Percentiles rank a stretch among this genome's conserved stretches.
These are phyloP conservation scores for Suillus hirtellus DNA, from an alignment of 768 basidiomycete species.

Conservation along the genomic window DNA sequence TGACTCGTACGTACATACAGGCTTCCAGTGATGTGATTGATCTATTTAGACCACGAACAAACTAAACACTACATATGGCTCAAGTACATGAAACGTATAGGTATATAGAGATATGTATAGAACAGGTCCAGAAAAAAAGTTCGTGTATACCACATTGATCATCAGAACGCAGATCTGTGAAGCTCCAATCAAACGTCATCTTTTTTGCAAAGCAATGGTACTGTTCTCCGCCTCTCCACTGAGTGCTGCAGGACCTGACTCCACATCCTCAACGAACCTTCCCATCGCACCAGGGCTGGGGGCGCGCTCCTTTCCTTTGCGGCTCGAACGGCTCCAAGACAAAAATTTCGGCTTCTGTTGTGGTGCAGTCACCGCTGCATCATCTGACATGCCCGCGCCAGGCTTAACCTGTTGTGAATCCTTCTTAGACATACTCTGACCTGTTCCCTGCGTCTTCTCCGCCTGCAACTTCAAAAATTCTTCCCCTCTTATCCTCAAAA, in stretches of 20 bases:
- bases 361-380: constrained; percentile 35
- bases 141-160: not conserved
- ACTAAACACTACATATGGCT: not conserved
- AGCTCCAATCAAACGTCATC: not conserved
- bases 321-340: constrained; percentile 14
- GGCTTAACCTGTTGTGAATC: constrained; percentile 51
- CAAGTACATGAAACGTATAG: not conserved
- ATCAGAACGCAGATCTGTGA: not conserved
- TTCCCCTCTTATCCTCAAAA: constrained; percentile 73
- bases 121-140: not conserved
- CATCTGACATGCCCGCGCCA: constrained; percentile 47
- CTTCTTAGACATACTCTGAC: constrained; percentile 27
- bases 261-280: constrained; percentile 42
- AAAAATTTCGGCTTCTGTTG: constrained; percentile 10
- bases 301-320: constrained; percentile 26
- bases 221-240: not conserved
- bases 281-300: constrained; percentile 30
- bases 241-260: not conserved
- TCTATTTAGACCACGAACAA: not conserved
- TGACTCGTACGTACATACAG: not conserved
- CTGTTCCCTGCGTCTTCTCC: constrained; percentile 29
- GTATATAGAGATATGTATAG: not conserved
- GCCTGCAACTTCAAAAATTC: constrained; percentile 59
- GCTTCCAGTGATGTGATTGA: not conserved
- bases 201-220: not conserved